Base-by-base conservation (phyloP, 1,284 basidiomycete species). In the Cystobasidiaceae sp. region DNA sequence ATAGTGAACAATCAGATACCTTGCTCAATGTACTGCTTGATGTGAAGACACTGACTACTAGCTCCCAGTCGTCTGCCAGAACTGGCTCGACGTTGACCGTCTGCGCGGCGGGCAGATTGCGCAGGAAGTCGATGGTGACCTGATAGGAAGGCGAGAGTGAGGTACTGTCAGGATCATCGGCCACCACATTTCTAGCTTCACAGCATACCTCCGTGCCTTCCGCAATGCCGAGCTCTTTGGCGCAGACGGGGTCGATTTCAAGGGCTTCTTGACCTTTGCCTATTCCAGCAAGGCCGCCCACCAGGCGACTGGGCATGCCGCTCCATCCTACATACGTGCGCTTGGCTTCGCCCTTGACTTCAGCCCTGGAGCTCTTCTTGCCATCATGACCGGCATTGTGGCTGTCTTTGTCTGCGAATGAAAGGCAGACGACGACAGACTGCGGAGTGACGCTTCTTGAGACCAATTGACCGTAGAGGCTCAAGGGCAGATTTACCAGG, bases 51-150 rank as follows among this genome's bases (percentile, higher is more conserved):
- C 85, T 75, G 72, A 93, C 92, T 58, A 97, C 84, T 61, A 98
- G 93, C 76, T 98, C 96, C 96, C 94, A 98, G 76, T 98, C 94
- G 74, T 98, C 96, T 0, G 91, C 80, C 0, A 87, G 86, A 30
- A 91, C 77, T 2, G 94, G 94, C 68, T 94, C 93, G 17, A 96
- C 88, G 9, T 82, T 84, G 25, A 98, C 88, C 2, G 85, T 84
- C 50, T 82, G 84, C 0, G 93, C 96, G 37, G 83, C 81, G 0
- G 85, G 83, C 1, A 97, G 82, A 74, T 91, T 86, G 70, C 92
- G 83, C 43, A 93, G 77, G 4, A 97, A 80, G 9, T 89, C 89
- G 37, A 96, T 87, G 71, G 93, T 90, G 28, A 96, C 88, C 92
- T 94, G 64, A n/a, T n/a, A n/a, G n/a, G n/a, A n/a, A n/a, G n/a